Conservation (phyloP, 2,329 filamentous ascomycete species). For the Talaromyces sp. region DNA sequence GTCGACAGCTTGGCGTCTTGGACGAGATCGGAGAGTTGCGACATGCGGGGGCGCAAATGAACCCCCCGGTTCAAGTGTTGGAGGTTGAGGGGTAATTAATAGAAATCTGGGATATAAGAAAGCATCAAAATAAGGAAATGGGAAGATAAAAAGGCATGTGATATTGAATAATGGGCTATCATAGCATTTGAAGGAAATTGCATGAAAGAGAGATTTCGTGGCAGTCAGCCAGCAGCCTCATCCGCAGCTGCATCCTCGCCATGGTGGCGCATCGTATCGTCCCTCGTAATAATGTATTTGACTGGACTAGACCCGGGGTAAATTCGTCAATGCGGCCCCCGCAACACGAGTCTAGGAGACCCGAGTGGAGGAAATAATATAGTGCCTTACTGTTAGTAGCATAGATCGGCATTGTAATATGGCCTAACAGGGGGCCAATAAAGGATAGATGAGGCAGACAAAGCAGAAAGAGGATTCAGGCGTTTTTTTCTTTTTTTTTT, state of each 20-base stretch:
- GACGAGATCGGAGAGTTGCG: conserved; percentile 16
- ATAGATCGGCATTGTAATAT: conserved; percentile 8
- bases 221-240: conserved; percentile 2
- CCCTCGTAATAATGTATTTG: neutral
- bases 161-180: neutral
- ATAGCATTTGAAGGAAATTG: neutral
- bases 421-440: neutral
- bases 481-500: no score
- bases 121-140: neutral
- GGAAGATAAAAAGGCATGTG: neutral
- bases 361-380: neutral
- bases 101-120: neutral
- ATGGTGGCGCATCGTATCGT: neutral
- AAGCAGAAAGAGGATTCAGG: neutral
- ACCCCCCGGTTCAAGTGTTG: neutral
- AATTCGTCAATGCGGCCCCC: conserved; percentile 6
- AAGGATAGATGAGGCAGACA: conserved; percentile 2
- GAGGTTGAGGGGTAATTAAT: neutral
- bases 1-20: conserved; percentile 16
- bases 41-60: conserved; percentile 12
- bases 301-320: conserved; percentile 7
- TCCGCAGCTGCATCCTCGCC: neutral
- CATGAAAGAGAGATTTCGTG: conserved; percentile 1
- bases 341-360: neutral
- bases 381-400: conserved; percentile 8